Evolutionary conservation across 768 basidiomycete genomes (phyloP).

Genomic region (Phylloporus scabripes): DNA sequence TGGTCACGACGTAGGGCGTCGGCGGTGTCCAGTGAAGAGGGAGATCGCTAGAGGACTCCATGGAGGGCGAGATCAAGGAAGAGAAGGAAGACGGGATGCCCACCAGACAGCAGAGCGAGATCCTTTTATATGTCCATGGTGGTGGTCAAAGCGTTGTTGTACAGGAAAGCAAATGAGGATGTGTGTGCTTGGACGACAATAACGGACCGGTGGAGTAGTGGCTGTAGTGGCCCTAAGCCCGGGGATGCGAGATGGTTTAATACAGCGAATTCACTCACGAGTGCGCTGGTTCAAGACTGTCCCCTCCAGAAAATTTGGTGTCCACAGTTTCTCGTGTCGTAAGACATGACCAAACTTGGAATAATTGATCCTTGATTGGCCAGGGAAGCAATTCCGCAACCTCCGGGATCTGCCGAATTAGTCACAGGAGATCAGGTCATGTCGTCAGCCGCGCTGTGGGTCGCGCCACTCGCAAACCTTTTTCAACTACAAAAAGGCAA

Average conservation of each 20-base stretch:
- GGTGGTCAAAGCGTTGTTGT: background rate
- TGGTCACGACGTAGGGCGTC: constrained; percentile 8
- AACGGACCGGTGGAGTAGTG: constrained; percentile 49
- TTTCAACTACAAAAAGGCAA: background rate
- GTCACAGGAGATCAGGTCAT: constrained; percentile 85
- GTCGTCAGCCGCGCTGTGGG: constrained; percentile 14
- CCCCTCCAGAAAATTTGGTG: constrained; percentile 95
- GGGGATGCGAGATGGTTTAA: constrained; percentile 67
- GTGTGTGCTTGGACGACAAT: background rate
- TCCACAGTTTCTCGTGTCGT: constrained; percentile 58
- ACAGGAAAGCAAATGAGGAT: too few species aligned
- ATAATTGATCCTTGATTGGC: constrained; percentile 80
- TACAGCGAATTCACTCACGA: constrained; percentile 54
- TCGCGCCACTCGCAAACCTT: background rate
- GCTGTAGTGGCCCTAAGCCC: constrained; percentile 77
- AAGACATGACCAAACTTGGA: constrained; percentile 67
- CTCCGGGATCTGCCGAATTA: constrained; percentile 84
- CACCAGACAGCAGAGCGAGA: background rate
- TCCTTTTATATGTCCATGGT: constrained; percentile 10
- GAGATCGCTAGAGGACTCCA: background rate
- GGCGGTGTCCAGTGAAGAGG: background rate
- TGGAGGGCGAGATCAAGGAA: background rate
- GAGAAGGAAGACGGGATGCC: background rate
- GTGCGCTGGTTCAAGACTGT: constrained; percentile 93
- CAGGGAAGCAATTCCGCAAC: constrained; percentile 94